Evolutionary conservation across 257 asterid genomes (phyloP), one percentile per base, ranked within the genome.

Genomic region (Anisodus acutangulus): DNA sequence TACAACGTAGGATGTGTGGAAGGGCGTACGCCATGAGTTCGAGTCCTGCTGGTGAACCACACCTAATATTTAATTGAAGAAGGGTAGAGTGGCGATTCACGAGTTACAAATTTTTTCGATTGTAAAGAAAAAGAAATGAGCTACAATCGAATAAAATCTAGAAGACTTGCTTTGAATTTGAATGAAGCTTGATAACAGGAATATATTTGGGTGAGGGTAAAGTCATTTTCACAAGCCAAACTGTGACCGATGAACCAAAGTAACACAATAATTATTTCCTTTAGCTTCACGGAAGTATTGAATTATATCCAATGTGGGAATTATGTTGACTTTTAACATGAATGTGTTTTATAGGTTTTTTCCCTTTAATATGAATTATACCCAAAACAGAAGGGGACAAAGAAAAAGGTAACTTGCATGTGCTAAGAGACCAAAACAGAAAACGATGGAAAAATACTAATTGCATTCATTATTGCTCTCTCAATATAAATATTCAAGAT

Each of bases 21-120:
- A 67, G 5, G 49, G 22, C 22, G 5, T 67, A 13, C 43, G 5
- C 19, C 74, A 67, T 67, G 74, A 67, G 19, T 66, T 66, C 2
- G 19, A 66, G 47, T 66, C 49, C 47, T 67, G 49, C 47, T 67
- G 19, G 11, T 67, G 74, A 13, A 11, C 72, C 15, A 31, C 47
- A 31, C 72, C 47, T 31, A 31, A 66, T 66, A 66, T 66, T 66
- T 66, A 66, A 66, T 66, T 66, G 72, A 45, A 31, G 72, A 68
- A 68, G 76, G 51, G 51, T 68, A 68, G 76, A 68, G 76, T 37
- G 9, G 4, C 3, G 3, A 58, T 54, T 54, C 59, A 54, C 16
- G 5, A 54, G 59, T 54, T 54, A 54, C 59, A 11, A 53, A 53
- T 7, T 54, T 54, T 11, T 54, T 54, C 1, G 1, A 54, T 54